phyloP scores from a whole-genome alignment of 2,329 filamentous ascomycete species.

The Thielaviopsis populi region DNA sequence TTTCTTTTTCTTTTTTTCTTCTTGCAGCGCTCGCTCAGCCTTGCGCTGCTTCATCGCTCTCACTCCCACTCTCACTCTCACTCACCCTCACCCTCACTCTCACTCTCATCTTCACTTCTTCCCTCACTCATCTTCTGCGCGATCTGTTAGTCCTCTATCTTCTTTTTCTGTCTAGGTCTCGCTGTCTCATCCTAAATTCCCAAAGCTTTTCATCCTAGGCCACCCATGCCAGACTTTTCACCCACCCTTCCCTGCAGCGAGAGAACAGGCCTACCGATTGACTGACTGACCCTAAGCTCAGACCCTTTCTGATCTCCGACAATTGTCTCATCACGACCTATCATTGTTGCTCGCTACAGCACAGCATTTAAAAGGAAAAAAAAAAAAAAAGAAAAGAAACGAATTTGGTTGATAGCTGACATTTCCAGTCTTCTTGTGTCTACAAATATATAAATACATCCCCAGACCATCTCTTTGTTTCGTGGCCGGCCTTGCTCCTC shows the following conservation, averaged over 20 bases:
- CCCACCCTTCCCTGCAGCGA: not conserved
- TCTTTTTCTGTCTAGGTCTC: not conserved
- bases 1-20: not conserved
- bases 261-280: not conserved
- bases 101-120: too few species aligned
- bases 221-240: not conserved
- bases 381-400: not conserved
- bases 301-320: constrained; percentile 1
- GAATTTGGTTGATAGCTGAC: not conserved
- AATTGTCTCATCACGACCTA: not conserved
- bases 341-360: not conserved
- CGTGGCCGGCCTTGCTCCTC: not conserved
- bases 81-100: too few species aligned
- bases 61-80: too few species aligned
- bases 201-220: not conserved
- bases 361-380: not conserved
- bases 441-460: not conserved
- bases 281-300: constrained; percentile 8
- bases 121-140: not conserved
- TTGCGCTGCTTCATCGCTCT: too few species aligned
- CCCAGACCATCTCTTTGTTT: not conserved
- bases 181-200: not conserved
- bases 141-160: not conserved
- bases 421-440: not conserved
- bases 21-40: too few species aligned